Percentiles rank a stretch among this genome's conserved stretches.
phyloP scores from a whole-genome alignment of 2,329 filamentous ascomycete species.

The Penicillium concentricum region DNA sequence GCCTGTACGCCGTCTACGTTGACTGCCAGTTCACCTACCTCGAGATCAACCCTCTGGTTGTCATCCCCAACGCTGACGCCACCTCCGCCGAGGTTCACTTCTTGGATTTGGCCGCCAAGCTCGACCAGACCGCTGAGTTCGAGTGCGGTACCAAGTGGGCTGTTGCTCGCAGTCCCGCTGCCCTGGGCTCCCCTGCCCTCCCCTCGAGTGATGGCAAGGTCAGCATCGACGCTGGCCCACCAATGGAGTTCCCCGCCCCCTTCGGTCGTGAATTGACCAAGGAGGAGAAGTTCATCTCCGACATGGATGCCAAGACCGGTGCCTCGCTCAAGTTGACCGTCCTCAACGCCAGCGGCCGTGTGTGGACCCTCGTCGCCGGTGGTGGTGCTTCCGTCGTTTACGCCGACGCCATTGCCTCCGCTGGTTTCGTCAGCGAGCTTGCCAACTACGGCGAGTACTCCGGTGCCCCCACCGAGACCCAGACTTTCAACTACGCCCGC shows the following conservation, averaged over 20 bases:
- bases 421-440: constrained; percentile 91
- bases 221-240: constrained; percentile 92
- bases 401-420: constrained; percentile 95
- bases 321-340: constrained; percentile 98
- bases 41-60: constrained; percentile 98
- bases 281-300: constrained; percentile 98
- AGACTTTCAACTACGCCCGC: constrained; percentile 98
- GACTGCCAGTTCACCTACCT: constrained; percentile 99
- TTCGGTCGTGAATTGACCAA: constrained; percentile 98
- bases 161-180: constrained; percentile 84
- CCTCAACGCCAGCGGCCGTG: constrained; percentile 83
- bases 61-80: constrained; percentile 88
- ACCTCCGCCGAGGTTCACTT: constrained; percentile 96
- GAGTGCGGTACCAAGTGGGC: constrained; percentile 99
- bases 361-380: constrained; percentile 98
- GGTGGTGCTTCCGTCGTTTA: constrained; percentile 99
- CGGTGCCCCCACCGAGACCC: constrained; percentile 95
- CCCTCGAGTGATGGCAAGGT: constrained; percentile 69
- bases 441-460: constrained; percentile 99
- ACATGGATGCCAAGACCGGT: constrained; percentile 98
- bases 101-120: constrained; percentile 96
- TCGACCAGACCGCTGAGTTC: constrained; percentile 98
- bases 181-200: constrained; percentile 75
- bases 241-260: constrained; percentile 98
- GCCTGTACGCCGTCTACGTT: constrained; percentile 97